These are phyloP conservation scores for Cladophialophora yegresii DNA, from an alignment of 2,329 filamentous ascomycete species.

Conservation along the genomic window DNA sequence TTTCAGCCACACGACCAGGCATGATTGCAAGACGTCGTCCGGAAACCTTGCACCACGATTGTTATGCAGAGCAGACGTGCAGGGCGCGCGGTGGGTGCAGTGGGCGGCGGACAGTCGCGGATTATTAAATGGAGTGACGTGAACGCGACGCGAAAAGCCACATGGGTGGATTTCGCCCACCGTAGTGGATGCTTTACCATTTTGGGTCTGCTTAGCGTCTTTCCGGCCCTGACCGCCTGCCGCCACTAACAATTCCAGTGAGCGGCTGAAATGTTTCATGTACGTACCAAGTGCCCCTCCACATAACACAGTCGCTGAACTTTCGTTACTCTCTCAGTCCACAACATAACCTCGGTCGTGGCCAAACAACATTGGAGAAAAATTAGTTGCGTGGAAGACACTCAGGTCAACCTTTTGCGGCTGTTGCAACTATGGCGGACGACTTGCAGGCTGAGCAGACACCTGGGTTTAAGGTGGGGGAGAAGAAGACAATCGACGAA, in stretches of 20 bases:
- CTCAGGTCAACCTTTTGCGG: neutral
- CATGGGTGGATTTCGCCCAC: neutral
- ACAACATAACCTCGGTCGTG: neutral
- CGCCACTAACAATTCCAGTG: neutral
- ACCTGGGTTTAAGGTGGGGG: constrained; percentile 95
- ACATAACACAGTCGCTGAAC: neutral
- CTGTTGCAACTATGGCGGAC: constrained; percentile 62
- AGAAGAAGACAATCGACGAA: constrained; percentile 97
- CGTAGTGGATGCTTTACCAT: neutral
- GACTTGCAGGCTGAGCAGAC: constrained; percentile 86
- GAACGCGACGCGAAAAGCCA: constrained; percentile 14
- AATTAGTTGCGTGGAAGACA: neutral
- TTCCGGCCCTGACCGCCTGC: neutral
- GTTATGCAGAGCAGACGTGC: neutral
- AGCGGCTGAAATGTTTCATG: neutral
- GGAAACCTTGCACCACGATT: neutral
- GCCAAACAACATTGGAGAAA: neutral
- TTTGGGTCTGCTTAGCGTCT: neutral
- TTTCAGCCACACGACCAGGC: constrained; percentile 30
- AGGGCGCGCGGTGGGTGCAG: neutral
- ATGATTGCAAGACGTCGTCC: constrained; percentile 20
- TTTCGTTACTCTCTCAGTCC: neutral
- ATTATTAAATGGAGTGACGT: constrained; percentile 12
- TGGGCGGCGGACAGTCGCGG: neutral
- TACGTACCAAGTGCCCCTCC: constrained; percentile 8